These are phyloP conservation scores for Vanrija humicola DNA, from an alignment of 1,284 basidiomycete genomes.

Conservation along the genomic window DNA sequence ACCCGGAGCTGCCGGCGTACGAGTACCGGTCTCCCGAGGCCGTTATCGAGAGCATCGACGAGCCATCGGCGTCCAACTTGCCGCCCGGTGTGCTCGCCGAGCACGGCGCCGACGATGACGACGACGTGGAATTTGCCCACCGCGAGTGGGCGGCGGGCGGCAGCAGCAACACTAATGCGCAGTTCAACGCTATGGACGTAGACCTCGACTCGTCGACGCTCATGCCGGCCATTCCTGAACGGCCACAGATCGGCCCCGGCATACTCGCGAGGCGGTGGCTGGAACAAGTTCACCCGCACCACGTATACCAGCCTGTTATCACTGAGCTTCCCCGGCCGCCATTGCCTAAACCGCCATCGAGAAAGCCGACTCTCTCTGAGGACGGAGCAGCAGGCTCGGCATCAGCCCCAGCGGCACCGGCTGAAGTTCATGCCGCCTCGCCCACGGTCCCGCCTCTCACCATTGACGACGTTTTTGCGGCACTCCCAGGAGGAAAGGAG, in stretches of 20 bases:
- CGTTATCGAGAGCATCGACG: conserved; percentile 37
- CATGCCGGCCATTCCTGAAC: conserved; percentile 5
- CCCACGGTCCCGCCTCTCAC: conserved; percentile 5
- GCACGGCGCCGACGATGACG: conserved; percentile 25
- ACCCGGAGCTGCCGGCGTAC: conserved; percentile 4
- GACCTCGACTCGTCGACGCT: not conserved
- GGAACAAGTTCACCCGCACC: conserved; percentile 30
- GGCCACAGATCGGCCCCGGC: conserved; percentile 38
- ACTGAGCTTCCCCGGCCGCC: conserved; percentile 20
- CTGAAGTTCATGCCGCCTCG: not conserved
- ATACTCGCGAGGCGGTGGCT: conserved; percentile 26
- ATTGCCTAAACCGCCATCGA: not conserved
- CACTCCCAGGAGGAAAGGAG: conserved; percentile 31
- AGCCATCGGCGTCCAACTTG: conserved; percentile 27
- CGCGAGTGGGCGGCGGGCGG: no score
- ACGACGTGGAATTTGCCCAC: not conserved
- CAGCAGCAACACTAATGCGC: no score
- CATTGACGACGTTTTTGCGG: conserved; percentile 26
- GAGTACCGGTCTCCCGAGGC: conserved; percentile 40
- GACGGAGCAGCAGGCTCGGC: not conserved
- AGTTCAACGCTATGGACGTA: conserved; percentile 18
- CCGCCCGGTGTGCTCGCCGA: conserved; percentile 37
- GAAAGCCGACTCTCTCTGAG: not conserved
- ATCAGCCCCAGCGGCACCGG: not conserved
- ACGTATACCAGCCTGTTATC: conserved; percentile 29